Percentiles rank a stretch among this genome's conserved stretches.
Conservation (phyloP, 1,139 yeast species). For the Spathaspora sp. region DNA sequence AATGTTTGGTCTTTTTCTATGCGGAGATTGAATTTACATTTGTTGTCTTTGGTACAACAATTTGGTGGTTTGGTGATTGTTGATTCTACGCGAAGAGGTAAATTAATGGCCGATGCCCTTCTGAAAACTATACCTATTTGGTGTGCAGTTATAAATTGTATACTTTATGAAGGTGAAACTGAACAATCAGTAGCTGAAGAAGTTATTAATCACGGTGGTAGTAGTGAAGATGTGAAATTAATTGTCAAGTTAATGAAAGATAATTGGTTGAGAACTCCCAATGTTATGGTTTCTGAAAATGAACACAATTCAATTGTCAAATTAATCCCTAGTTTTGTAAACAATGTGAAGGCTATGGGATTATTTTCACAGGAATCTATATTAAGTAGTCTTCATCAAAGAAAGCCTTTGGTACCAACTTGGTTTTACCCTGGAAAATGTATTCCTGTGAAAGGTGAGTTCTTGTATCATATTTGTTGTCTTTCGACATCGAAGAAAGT, state of each 20-base stretch:
- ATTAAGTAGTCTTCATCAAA: constrained; percentile 17
- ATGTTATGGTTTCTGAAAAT: constrained; percentile 51
- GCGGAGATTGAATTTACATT: constrained; percentile 71
- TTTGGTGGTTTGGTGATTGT: constrained; percentile 58
- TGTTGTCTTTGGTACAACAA: constrained; percentile 47
- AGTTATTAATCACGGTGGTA: constrained; percentile 1
- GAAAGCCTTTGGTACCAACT: constrained; percentile 58
- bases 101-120: constrained; percentile 80
- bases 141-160: constrained; percentile 75
- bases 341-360: constrained; percentile 39
- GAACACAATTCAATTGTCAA: constrained; percentile 56
- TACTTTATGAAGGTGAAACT: constrained; percentile 38
- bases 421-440: constrained; percentile 66
- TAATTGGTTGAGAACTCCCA: constrained; percentile 44
- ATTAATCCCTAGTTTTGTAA: constrained; percentile 50
- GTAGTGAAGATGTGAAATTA: constrained; percentile 7
- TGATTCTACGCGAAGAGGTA: constrained; percentile 85
- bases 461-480: constrained; percentile 33
- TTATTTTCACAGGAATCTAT: constrained; percentile 36
- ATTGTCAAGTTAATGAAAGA: constrained; percentile 8
- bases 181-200: constrained; percentile 7
- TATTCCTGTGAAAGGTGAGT: constrained; percentile 3
- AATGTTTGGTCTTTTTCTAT: constrained; percentile 77
- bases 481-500: constrained; percentile 66
- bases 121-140: constrained; percentile 88